Evolutionary conservation across 139 green algal species (phyloP).

Genomic region (Micractinium sp.): DNA sequence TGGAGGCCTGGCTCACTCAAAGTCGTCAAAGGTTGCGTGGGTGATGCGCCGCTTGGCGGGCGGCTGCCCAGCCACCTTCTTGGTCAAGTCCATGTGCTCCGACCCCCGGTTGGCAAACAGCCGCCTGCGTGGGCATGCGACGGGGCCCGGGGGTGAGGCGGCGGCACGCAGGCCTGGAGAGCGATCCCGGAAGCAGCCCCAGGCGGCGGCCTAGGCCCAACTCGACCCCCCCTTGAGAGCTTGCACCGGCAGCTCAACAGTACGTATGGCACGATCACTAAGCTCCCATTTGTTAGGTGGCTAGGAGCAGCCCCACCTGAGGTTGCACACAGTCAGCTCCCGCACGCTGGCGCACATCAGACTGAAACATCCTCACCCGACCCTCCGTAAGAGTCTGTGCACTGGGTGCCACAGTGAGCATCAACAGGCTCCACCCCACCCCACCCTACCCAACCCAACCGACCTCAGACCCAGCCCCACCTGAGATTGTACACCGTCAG

Average conservation of each 20-base stretch:
- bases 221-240: too few relatives aligned
- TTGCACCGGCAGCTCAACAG: background rate
- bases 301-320: background rate
- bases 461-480: background rate
- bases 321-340: background rate
- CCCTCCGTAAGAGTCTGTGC: background rate
- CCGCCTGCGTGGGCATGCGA: conserved; percentile 1
- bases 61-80: conserved; percentile 1
- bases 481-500: conserved; percentile 89
- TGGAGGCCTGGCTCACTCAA: too few relatives aligned
- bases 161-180: background rate
- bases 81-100: conserved; percentile 72
- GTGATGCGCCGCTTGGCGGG: conserved; percentile 12
- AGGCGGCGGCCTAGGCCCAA: too few relatives aligned
- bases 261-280: too few relatives aligned
- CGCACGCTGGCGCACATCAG: background rate
- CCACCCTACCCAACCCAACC: background rate
- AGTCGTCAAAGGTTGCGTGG: conserved; percentile 14
- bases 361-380: too few relatives aligned
- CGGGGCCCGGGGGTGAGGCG: background rate
- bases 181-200: too few relatives aligned
- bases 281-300: too few relatives aligned
- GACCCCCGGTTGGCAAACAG: conserved; percentile 57
- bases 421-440: too few relatives aligned
- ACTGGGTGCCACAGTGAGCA: background rate